Percentiles rank a stretch among this genome's conserved stretches.
Conservation (phyloP, 2,329 filamentous ascomycete genomes). For the Cytospora mali region DNA sequence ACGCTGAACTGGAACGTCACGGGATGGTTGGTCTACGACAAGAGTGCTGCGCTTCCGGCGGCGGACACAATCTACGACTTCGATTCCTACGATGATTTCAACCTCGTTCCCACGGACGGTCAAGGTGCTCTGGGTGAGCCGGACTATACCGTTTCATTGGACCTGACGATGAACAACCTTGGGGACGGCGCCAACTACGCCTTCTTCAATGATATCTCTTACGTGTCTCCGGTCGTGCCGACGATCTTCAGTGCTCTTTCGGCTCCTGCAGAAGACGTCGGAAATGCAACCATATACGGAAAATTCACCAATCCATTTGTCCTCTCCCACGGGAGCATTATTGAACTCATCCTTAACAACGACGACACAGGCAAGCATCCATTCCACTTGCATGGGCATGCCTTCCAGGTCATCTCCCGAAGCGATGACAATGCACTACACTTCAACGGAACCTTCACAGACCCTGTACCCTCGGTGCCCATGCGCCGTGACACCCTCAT, state of each 20-base stretch:
- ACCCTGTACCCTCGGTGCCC: slow-evolving; percentile 54
- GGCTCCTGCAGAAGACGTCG: slow-evolving; percentile 53
- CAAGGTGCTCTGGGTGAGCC: slow-evolving; percentile 62
- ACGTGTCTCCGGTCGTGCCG: slow-evolving; percentile 73
- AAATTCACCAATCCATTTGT: slow-evolving; percentile 67
- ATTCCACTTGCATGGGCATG: slow-evolving; percentile 78
- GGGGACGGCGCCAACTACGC: slow-evolving; percentile 69
- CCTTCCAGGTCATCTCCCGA: slow-evolving; percentile 69
- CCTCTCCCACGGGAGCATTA: slow-evolving; percentile 66
- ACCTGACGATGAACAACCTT: slow-evolving; percentile 68
- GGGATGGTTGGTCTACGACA: slow-evolving; percentile 65
- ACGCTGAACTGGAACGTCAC: slow-evolving; percentile 70
- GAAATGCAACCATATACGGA: slow-evolving; percentile 68
- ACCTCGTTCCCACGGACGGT: slow-evolving; percentile 69
- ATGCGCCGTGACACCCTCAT: slow-evolving; percentile 71
- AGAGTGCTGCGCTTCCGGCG: slow-evolving; percentile 46
- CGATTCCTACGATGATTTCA: slow-evolving; percentile 73
- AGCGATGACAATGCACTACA: slow-evolving; percentile 59
- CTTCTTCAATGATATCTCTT: slow-evolving; percentile 79
- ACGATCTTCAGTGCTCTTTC: slow-evolving; percentile 76
- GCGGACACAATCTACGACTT: slow-evolving; percentile 50
- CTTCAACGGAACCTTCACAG: slow-evolving; percentile 45
- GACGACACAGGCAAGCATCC: slow-evolving; percentile 71
- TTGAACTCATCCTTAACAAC: slow-evolving; percentile 79
- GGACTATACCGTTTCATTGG: slow-evolving; percentile 64